Evolutionary conservation across 495 filamentous ascomycete species (phyloP).

Genomic region (Penicillium soppii): DNA sequence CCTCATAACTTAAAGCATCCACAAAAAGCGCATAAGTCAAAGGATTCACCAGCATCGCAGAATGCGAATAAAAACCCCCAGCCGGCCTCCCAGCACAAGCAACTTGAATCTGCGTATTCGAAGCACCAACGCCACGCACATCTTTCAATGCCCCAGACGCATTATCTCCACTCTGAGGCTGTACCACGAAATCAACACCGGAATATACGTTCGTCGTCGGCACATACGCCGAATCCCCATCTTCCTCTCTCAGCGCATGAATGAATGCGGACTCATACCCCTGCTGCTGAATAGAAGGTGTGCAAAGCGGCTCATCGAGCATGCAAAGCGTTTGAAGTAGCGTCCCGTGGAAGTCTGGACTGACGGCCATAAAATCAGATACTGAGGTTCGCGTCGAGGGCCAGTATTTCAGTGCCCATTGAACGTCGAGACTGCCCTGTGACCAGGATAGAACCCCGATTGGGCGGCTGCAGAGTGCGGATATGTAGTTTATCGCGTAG

Average conservation of each 20-base stretch:
- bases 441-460: constrained; percentile 43
- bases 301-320: constrained; percentile 17
- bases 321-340: constrained; percentile 24
- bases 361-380: constrained; percentile 41
- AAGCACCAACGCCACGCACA: constrained; percentile 34
- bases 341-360: constrained; percentile 48
- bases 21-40: constrained; percentile 37
- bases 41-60: constrained; percentile 39
- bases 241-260: constrained; percentile 28
- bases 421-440: constrained; percentile 42
- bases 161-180: constrained; percentile 38
- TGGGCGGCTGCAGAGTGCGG: constrained; percentile 23
- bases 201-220: constrained; percentile 46
- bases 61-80: constrained; percentile 39
- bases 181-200: constrained; percentile 40
- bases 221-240: constrained; percentile 45
- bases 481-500: constrained; percentile 45
- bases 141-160: constrained; percentile 41
- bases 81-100: constrained; percentile 29
- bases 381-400: constrained; percentile 34
- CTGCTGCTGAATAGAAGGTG: constrained; percentile 40
- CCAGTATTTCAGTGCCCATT: constrained; percentile 54
- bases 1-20: constrained; percentile 41
- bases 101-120: constrained; percentile 42
- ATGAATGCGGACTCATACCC: constrained; percentile 38